These are phyloP conservation scores for Talaromyces thailandensis DNA, from an alignment of 495 filamentous ascomycete species.

Conservation along the genomic window DNA sequence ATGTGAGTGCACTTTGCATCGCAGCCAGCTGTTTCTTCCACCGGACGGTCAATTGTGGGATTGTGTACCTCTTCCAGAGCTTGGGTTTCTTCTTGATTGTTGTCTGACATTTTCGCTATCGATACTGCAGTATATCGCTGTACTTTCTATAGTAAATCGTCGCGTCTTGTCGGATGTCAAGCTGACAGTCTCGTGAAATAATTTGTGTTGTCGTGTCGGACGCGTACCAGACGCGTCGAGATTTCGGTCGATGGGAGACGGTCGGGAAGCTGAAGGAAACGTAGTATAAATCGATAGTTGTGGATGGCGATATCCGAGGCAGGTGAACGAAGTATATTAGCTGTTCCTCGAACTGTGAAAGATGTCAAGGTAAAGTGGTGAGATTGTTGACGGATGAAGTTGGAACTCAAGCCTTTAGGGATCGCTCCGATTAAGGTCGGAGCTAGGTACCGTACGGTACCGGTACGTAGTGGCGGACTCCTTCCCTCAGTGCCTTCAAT, in stretches of 20 bases:
- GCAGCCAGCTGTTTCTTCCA: neutral
- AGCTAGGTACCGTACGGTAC: too few species aligned
- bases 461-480: too few species aligned
- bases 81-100: neutral
- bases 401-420: too few species aligned
- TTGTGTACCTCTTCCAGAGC: neutral
- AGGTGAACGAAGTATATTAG: neutral
- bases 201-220: neutral
- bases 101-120: neutral
- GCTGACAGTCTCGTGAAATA: neutral
- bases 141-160: neutral
- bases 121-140: neutral
- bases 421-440: too few species aligned
- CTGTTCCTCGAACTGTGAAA: neutral
- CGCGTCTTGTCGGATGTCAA: neutral
- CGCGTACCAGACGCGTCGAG: neutral
- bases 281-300: too few species aligned
- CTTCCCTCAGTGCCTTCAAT: neutral
- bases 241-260: neutral
- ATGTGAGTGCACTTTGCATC: neutral
- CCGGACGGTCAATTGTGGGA: neutral
- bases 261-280: neutral
- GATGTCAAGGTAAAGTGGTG: neutral
- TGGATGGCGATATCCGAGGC: too few species aligned
- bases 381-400: neutral